Evolutionary conservation across 208 protist genomes (phyloP).

Genomic region (Trypanosoma lewisi): DNA sequence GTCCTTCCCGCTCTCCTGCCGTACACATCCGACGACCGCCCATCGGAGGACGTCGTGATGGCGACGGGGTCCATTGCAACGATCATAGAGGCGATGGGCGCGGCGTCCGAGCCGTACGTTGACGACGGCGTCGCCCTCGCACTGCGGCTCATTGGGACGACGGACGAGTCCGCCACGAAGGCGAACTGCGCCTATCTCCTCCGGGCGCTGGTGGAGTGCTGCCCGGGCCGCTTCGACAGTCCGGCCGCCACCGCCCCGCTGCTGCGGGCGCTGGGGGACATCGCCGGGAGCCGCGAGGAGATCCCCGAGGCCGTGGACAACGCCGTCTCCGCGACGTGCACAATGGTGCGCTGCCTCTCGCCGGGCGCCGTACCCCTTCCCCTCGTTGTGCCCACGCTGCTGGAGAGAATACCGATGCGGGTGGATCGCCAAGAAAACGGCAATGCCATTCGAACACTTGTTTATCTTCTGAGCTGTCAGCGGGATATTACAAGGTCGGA

Average conservation of each 20-base stretch:
- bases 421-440: conserved; percentile 76
- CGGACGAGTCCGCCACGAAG: conserved; percentile 60
- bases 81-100: conserved; percentile 46
- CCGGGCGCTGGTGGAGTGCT: conserved; percentile 59
- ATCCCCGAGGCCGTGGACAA: conserved; percentile 81
- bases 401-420: conserved; percentile 68
- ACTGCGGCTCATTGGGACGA: conserved; percentile 42
- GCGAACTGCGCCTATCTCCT: conserved; percentile 73
- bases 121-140: conserved; percentile 47
- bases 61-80: conserved; percentile 52
- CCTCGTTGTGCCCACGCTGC: conserved; percentile 46
- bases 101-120: conserved; percentile 35
- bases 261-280: conserved; percentile 22
- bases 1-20: conserved; percentile 56
- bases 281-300: conserved; percentile 39
- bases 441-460: conserved; percentile 55
- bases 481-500: conserved; percentile 22
- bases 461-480: conserved; percentile 41
- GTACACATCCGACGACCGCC: conserved; percentile 51
- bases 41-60: conserved; percentile 69
- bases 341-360: conserved; percentile 58
- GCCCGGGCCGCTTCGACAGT: conserved; percentile 26
- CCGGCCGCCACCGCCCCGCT: conserved; percentile 5
- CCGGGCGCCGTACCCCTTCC: conserved; percentile 25
- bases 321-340: conserved; percentile 79